These are phyloP conservation scores for Cladosporium colombiae DNA, from an alignment of 2,329 filamentous ascomycete genomes.

Conservation along the genomic window DNA sequence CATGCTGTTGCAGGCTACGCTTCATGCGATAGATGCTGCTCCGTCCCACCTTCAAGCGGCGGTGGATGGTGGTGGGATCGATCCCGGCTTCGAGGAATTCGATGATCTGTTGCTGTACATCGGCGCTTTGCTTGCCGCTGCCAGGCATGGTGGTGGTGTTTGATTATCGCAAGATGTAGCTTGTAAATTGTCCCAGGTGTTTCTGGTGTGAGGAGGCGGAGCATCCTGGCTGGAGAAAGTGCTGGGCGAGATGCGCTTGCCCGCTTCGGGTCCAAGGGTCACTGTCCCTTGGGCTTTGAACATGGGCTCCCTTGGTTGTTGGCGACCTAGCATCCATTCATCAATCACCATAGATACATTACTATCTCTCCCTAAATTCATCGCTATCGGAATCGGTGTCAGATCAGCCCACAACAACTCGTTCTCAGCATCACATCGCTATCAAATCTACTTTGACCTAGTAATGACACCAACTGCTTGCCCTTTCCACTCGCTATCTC, in stretches of 20 bases:
- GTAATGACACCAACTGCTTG: constrained; percentile 40
- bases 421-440: background rate
- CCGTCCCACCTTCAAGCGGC: constrained; percentile 35
- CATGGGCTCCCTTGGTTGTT: too few species aligned
- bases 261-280: background rate
- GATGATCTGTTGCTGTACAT: constrained; percentile 36
- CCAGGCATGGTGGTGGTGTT: constrained; percentile 29
- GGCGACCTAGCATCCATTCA: background rate
- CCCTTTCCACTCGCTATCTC: constrained; percentile 37
- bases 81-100: constrained; percentile 38
- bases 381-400: background rate
- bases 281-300: background rate
- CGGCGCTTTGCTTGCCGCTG: constrained; percentile 33
- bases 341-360: background rate
- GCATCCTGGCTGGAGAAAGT: constrained; percentile 11
- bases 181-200: constrained; percentile 14
- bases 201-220: constrained; percentile 1
- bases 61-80: constrained; percentile 38
- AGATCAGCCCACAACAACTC: background rate
- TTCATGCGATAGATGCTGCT: constrained; percentile 40
- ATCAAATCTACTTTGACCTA: background rate
- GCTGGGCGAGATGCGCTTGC: background rate
- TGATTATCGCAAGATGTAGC: background rate
- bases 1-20: constrained; percentile 36
- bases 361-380: background rate